Base-by-base conservation (phyloP, 1,284 basidiomycete genomes). In the Leccinum proximum region DNA sequence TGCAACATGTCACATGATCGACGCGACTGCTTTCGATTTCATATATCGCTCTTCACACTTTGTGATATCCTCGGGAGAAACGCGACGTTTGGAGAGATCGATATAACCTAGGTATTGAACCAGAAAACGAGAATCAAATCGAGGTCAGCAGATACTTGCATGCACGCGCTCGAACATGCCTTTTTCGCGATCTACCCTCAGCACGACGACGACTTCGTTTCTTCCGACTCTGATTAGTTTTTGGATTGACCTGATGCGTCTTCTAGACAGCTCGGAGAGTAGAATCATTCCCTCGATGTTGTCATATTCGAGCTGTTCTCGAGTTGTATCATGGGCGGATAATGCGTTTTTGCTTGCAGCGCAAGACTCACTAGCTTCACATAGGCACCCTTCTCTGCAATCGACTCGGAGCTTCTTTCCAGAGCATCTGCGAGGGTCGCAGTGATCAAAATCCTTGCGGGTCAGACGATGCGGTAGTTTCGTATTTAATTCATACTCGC, bases 241-340 rank as follows among this genome's bases (percentile, higher is more conserved):
- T 78, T 99, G 97, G 60, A 99, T 98, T 18, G 94, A 97, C 73
- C 97, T 83, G 74, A 99, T 99, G 79, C 97, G 97, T 76, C 97
- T 86, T 73, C 97, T 83, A 18, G 96, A 98, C 8, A 99, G 88
- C 78, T 99, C 97, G 9, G 97, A 98, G 26, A 99, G 88, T 37
- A 99, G 80, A 71, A 99, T 99, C 97, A 99, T 99, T 71, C 97
- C 97, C 78, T 99, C 97, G 65, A 97, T 97, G 76, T 96, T 96
- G 79, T 99, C 97, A 76, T 99, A 98, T 79, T 98, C 96, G 73
- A 98, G 89, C 95, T 97, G 77, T 26, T 18, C 22, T 33, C 61
- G n/a, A 16, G 30, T 30, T 26, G 16, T 8, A n/a, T 14, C 37
- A 57, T 65, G 18, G 42, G 58, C 5, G 26, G 57, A 60, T 22